Percentiles rank a stretch among this genome's conserved stretches.
Conservation (phyloP, 805 yeast genomes). For the Komagataella pastoris region DNA sequence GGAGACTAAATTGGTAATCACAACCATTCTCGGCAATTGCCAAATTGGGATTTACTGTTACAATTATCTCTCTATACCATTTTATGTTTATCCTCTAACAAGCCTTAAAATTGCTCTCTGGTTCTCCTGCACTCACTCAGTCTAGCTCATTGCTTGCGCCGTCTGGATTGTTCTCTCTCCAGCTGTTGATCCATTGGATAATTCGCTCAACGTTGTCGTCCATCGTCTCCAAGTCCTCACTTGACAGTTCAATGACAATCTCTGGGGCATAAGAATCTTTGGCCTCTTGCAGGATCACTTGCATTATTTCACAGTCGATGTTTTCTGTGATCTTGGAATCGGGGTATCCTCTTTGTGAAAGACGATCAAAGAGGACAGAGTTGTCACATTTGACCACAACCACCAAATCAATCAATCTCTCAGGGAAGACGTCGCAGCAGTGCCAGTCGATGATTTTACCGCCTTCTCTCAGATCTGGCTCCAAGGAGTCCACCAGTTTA, state of each 20-base stretch:
- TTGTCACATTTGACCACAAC: conserved; percentile 79
- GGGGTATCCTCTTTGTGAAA: conserved; percentile 64
- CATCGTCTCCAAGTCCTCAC: conserved; percentile 63
- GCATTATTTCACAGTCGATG: conserved; percentile 95
- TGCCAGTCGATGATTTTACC: conserved; percentile 95
- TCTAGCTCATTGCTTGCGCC: conserved; percentile 43
- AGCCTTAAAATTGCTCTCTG: not conserved
- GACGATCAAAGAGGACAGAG: conserved; percentile 56
- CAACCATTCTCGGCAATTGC: not conserved
- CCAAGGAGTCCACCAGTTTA: conserved; percentile 67
- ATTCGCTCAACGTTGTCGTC: conserved; percentile 76
- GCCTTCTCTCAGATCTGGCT: conserved; percentile 70
- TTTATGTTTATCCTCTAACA: not conserved
- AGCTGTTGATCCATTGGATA: conserved; percentile 56
- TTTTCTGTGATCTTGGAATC: conserved; percentile 81
- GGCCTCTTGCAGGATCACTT: conserved; percentile 79
- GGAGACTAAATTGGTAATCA: not conserved
- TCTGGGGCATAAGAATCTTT: conserved; percentile 66
- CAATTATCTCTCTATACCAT: not conserved
- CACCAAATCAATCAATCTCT: conserved; percentile 81
- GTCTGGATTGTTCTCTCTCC: conserved; percentile 55
- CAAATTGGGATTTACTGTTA: not conserved
- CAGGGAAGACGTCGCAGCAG: conserved; percentile 92
- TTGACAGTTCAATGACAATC: conserved; percentile 67
- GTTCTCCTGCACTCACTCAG: not conserved